These are phyloP conservation scores for Clausena lansium DNA, from an alignment of 345 rosid species.

Conservation along the genomic window DNA sequence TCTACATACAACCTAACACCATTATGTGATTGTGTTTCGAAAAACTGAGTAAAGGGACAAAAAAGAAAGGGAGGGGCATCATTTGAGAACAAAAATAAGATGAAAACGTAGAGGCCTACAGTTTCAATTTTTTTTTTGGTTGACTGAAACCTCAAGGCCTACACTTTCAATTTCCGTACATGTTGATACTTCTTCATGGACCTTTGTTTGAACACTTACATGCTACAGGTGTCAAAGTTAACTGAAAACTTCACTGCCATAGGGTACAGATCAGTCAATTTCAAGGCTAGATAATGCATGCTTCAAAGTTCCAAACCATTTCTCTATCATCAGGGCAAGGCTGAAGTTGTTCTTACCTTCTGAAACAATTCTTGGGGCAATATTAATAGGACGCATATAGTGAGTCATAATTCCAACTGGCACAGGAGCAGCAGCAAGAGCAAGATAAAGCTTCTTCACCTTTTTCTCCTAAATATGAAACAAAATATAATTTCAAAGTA, in stretches of 20 bases:
- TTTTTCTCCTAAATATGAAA: conserved; percentile 49
- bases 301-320: conserved; percentile 1
- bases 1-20: neutral
- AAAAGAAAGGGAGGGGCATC: neutral
- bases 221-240: neutral
- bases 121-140: neutral
- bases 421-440: conserved; percentile 78
- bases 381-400: conserved; percentile 83
- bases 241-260: neutral
- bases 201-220: neutral
- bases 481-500: neutral
- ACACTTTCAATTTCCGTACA: neutral
- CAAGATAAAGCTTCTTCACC: conserved; percentile 88
- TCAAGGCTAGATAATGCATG: neutral
- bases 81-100: neutral
- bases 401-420: conserved; percentile 75
- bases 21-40: neutral
- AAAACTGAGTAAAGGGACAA: neutral
- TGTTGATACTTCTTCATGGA: neutral
- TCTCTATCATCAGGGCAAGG: conserved; percentile 7
- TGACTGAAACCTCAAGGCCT: neutral
- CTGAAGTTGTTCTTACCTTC: conserved; percentile 46
- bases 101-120: neutral
- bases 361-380: conserved; percentile 83
- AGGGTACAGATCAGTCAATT: neutral